Base-by-base conservation (phyloP, 2,329 filamentous ascomycete genomes). In the Paraphoma chrysanthemicola region DNA sequence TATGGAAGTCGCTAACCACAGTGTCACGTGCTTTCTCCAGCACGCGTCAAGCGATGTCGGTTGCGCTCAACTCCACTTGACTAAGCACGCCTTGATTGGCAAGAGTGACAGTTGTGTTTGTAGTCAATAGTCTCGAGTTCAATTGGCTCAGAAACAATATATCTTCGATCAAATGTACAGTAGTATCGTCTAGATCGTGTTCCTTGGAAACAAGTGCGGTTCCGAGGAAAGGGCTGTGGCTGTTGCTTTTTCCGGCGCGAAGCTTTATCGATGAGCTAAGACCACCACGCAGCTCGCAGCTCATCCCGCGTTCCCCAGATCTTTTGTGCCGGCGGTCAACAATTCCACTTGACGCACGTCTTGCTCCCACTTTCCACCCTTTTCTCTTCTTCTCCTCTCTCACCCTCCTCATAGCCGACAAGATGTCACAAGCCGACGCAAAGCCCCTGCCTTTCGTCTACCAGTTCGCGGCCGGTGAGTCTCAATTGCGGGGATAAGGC, bases 401-500 rank as follows among this genome's bases (percentile, higher is more conserved):
- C 33, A 18, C 47, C 44, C 53, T 44, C 43, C 48, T 54, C 52
- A 43, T 53, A 49, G 45, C 61, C 59, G 51, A 18, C 66, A 73
- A 59, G 17, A 83, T 83, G 81, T 76, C 81, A 59, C 69, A 78
- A 63, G 70, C 79, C 64, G 79, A 88, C 66, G 65, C 62, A 48
- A 90, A 92, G 81, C 92, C 93, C 56, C 87, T 97, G 68, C 92
- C 92, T 57, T 97, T 97, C 81, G 79, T 88, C 69, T 97, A 97
- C 88, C 93, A 97, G 83, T 97, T 98, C 84, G 90, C 89, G 78
- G 93, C 94, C 75, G 93, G 93, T 88, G 76, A 75, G 86, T 82
- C 44, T 51, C 63, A 62, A 67, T 67, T 56, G 59, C 60, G 61
- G 62, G 59, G 62, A 65, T 60, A 50, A 63, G 66, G 67, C 60